These are phyloP conservation scores for Udeniomyces megalosporus DNA, from an alignment of 768 basidiomycete species.

Conservation along the genomic window DNA sequence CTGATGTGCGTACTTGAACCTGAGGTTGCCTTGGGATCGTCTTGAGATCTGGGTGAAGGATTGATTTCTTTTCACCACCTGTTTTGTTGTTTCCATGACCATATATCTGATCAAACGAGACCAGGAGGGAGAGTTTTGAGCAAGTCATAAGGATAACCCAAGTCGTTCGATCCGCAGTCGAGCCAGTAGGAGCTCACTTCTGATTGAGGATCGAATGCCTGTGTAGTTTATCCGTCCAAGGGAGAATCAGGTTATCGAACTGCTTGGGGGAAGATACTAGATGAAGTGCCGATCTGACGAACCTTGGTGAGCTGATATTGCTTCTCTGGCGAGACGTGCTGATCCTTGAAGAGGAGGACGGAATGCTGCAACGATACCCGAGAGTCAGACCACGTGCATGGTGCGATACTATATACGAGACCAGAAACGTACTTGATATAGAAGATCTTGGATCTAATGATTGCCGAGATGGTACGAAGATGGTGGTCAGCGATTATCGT, in stretches of 20 bases:
- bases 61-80: constrained; percentile 51
- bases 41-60: constrained; percentile 77
- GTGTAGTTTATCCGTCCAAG: not conserved
- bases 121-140: not conserved
- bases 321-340: constrained; percentile 55
- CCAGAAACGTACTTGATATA: constrained; percentile 51
- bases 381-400: not conserved
- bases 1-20: constrained; percentile 39
- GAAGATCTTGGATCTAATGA: constrained; percentile 49
- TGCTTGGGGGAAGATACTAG: not conserved
- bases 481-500: constrained; percentile 11
- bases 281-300: constrained; percentile 16
- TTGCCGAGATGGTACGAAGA: no score
- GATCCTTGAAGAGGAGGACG: constrained; percentile 56
- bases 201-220: constrained; percentile 60
- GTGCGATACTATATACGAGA: not conserved
- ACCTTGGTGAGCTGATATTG: constrained; percentile 78
- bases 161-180: not conserved
- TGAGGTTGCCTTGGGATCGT: constrained; percentile 76
- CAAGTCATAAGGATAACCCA: not conserved
- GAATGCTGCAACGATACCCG: constrained; percentile 39
- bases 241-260: no score
- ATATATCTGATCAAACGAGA: constrained; percentile 36
- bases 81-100: constrained; percentile 86
- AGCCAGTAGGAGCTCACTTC: no score